Conservation (phyloP, 805 yeast species). For the Saccharomycopsis malanga region DNA sequence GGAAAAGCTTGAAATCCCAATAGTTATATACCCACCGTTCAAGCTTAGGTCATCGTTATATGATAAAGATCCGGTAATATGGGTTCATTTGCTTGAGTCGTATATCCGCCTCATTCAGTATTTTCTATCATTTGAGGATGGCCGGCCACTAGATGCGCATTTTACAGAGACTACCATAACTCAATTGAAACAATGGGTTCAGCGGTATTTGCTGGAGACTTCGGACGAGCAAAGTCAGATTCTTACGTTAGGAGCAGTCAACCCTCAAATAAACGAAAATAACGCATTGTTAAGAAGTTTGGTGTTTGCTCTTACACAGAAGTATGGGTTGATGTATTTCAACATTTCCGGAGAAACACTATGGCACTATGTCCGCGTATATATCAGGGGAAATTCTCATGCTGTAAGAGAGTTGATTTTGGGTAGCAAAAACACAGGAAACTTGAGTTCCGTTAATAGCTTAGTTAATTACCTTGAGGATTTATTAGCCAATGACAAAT, state of each 20-base stretch:
- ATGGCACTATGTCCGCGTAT: conserved; percentile 60
- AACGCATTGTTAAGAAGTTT: conserved; percentile 39
- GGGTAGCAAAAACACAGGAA: conserved; percentile 24
- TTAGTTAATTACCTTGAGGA: conserved; percentile 35
- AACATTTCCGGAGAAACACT: conserved; percentile 51
- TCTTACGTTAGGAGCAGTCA: conserved; percentile 63
- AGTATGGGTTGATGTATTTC: conserved; percentile 47
- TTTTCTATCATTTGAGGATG: conserved; percentile 27
- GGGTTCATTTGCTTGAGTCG: conserved; percentile 65
- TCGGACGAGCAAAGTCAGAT: conserved; percentile 54
- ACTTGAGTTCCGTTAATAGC: conserved; percentile 35
- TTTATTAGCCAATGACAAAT: conserved; percentile 41
- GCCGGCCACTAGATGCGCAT: conserved; percentile 27
- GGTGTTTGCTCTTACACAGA: conserved; percentile 46
- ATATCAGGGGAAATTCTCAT: conserved; percentile 37
- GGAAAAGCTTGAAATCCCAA: conserved; percentile 32
- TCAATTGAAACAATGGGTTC: conserved; percentile 48
- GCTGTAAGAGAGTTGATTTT: conserved; percentile 43
- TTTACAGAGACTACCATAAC: conserved; percentile 50
- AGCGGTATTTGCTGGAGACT: conserved; percentile 52
- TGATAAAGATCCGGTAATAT: conserved; percentile 78
- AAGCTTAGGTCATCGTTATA: conserved; percentile 66
- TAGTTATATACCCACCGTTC: conserved; percentile 70
- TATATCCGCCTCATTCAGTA: conserved; percentile 49
- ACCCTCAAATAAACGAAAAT: conserved; percentile 56